These are phyloP conservation scores for Limnomonas spitsbergensis DNA, from an alignment of 139 green algal species.

Conservation along the genomic window DNA sequence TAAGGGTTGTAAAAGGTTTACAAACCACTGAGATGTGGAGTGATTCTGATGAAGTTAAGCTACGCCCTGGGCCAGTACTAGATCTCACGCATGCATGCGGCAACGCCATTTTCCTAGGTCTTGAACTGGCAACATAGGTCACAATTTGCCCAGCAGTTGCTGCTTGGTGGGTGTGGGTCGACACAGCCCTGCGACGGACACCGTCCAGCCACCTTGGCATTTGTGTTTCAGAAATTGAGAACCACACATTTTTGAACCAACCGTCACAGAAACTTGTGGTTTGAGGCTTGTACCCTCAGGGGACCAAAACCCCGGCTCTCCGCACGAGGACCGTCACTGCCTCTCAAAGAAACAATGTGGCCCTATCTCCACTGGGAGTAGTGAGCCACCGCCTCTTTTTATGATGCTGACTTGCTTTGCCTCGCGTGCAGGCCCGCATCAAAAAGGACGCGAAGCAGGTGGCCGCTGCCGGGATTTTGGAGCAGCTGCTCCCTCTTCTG, in stretches of 20 bases:
- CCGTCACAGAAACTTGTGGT: neutral
- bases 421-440: constrained; percentile 35
- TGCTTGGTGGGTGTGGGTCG: no score
- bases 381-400: neutral
- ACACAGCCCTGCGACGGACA: no score
- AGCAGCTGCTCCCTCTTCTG: constrained; percentile 40
- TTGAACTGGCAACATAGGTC: no score
- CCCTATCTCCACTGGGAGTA: neutral
- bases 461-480: constrained; percentile 49
- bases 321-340: neutral
- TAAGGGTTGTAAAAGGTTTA: no score
- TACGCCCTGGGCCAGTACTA: no score
- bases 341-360: neutral
- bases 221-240: no score
- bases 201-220: no score
- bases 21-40: no score
- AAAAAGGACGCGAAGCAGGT: constrained; percentile 68
- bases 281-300: neutral
- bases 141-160: no score
- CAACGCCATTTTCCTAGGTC: no score
- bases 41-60: no score
- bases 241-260: neutral
- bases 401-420: neutral
- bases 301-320: neutral
- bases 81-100: no score